These are phyloP conservation scores for Trametes cinnabarina DNA, from an alignment of 768 basidiomycete species.

Conservation along the genomic window DNA sequence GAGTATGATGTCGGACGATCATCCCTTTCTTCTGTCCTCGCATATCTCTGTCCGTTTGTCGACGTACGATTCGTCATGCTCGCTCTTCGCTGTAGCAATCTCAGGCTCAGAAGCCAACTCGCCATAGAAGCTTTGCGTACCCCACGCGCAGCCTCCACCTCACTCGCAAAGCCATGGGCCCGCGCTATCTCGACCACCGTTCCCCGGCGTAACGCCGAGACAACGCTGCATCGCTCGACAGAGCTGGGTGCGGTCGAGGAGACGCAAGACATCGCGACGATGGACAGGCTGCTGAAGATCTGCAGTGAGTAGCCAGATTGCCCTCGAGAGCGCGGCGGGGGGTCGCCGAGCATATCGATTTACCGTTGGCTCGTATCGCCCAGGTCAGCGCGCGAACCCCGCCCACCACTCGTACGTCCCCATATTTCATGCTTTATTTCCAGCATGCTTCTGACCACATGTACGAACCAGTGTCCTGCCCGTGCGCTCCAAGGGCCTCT, in stretches of 20 bases:
- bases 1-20: background rate
- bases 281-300: slow-evolving; percentile 53
- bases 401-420: slow-evolving; percentile 18
- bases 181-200: slow-evolving; percentile 11
- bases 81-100: background rate
- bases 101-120: background rate
- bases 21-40: background rate
- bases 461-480: slow-evolving; percentile 50
- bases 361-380: background rate
- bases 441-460: background rate
- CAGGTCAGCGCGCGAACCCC: slow-evolving; percentile 19
- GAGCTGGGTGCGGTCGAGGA: slow-evolving; percentile 40
- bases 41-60: too few species aligned
- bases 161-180: background rate
- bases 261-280: slow-evolving; percentile 54
- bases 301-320: slow-evolving; percentile 48
- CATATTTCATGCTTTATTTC: too few species aligned
- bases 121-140: background rate
- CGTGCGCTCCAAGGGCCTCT: slow-evolving; percentile 48
- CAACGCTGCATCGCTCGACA: slow-evolving; percentile 18
- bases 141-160: background rate
- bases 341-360: background rate
- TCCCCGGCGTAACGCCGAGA: slow-evolving; percentile 7
- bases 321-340: slow-evolving; percentile 13
- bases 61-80: background rate